A percentile compares a stretch with the other conserved stretches of the same genome.
Conservation (phyloP, 2,329 filamentous ascomycete species). For the Aureobasidium uvarum region DNA sequence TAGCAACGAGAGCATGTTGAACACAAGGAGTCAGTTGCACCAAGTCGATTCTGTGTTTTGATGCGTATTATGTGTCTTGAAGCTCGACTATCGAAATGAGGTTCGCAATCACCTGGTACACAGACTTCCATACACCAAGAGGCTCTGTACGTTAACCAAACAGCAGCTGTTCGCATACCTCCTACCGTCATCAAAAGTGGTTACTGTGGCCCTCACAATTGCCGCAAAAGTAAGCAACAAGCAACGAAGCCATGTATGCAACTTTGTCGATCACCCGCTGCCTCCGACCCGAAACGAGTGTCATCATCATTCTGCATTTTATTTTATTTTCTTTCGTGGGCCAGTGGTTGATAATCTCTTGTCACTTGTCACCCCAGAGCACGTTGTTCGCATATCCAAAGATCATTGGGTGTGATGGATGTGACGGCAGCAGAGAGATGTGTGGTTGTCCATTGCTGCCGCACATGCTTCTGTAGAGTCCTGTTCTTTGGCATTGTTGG, state of each 20-base stretch:
- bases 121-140: not conserved
- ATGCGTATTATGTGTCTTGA: not conserved
- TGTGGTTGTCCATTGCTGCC: not conserved
- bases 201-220: not conserved
- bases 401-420: not conserved
- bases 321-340: not conserved
- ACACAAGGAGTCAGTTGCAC: not conserved
- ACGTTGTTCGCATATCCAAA: not conserved
- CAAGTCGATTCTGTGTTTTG: not conserved
- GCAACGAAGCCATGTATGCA: not conserved
- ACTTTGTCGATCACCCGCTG: conserved; percentile 1
- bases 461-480: not conserved
- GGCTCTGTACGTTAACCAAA: not conserved
- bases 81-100: not conserved
- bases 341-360: not conserved
- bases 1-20: conserved; percentile 10
- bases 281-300: not conserved
- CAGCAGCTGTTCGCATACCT: not conserved
- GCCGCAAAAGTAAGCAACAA: not conserved
- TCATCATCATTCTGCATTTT: conserved; percentile 12
- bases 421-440: not conserved
- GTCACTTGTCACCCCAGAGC: not conserved
- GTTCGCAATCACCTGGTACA: not conserved
- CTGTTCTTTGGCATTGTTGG: not conserved
- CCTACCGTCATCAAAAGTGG: not conserved